Evolutionary conservation across 257 asterid genomes (phyloP).

Genomic region (Nicotiana noctiflora): DNA sequence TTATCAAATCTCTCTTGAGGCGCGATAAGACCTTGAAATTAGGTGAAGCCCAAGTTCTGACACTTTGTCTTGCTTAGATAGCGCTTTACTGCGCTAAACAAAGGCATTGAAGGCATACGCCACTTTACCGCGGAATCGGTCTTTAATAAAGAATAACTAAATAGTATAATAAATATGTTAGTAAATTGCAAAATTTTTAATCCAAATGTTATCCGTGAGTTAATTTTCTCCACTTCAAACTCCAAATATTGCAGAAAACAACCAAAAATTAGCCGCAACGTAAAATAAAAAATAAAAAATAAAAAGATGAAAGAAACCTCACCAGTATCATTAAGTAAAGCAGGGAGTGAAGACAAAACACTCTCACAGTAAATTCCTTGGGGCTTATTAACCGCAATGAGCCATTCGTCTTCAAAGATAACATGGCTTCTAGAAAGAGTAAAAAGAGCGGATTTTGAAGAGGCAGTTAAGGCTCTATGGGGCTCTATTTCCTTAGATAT

Average conservation of each 20-base stretch:
- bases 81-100: too few relatives aligned
- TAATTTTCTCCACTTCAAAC: neutral
- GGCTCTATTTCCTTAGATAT: conserved; percentile 70
- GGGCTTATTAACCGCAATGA: conserved; percentile 84
- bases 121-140: too few relatives aligned
- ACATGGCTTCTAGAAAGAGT: conserved; percentile 54
- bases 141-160: too few relatives aligned
- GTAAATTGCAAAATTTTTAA: too few relatives aligned
- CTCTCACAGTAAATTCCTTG: conserved; percentile 75
- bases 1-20: too few relatives aligned
- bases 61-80: too few relatives aligned
- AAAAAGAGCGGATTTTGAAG: conserved; percentile 65
- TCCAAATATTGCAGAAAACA: neutral
- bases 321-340: conserved; percentile 35
- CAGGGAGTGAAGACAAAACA: conserved; percentile 44
- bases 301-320: neutral
- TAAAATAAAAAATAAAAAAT: too few relatives aligned
- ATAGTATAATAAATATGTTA: too few relatives aligned
- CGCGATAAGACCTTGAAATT: too few relatives aligned
- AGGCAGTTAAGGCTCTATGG: conserved; percentile 68
- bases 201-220: neutral
- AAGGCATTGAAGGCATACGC: too few relatives aligned
- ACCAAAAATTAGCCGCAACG: neutral
- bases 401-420: conserved; percentile 85
- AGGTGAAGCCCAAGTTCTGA: too few relatives aligned